Conservation (phyloP, 495 filamentous ascomycete species). For the Podospora bellae-mahoneyi region DNA sequence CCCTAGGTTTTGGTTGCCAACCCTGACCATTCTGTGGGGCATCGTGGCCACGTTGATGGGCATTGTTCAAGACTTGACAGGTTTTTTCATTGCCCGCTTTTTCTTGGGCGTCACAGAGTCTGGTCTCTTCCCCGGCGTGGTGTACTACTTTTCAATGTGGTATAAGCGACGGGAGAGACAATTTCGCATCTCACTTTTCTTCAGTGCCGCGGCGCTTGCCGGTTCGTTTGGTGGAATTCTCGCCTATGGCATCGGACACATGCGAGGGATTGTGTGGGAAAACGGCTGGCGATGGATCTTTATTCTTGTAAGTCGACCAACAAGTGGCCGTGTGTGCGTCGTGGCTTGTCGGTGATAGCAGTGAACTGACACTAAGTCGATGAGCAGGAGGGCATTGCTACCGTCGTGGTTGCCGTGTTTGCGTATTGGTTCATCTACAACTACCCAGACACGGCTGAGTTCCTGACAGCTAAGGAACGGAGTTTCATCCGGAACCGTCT, state of each 20-base stretch:
- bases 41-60: constrained; percentile 70
- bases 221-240: constrained; percentile 78
- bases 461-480: constrained; percentile 62
- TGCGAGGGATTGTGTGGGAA: constrained; percentile 61
- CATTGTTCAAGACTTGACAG: constrained; percentile 60
- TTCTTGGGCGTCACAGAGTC: constrained; percentile 56
- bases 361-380: no score
- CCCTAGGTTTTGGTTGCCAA: constrained; percentile 56
- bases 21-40: constrained; percentile 47
- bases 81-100: constrained; percentile 62
- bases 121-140: constrained; percentile 70
- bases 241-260: constrained; percentile 59
- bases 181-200: constrained; percentile 73
- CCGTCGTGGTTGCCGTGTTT: constrained; percentile 56
- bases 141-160: constrained; percentile 84
- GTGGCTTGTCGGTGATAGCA: no score
- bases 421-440: constrained; percentile 72
- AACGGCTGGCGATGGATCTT: constrained; percentile 84
- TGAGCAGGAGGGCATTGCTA: constrained; percentile 63
- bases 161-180: constrained; percentile 69
- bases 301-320: constrained; percentile 54
- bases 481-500: constrained; percentile 58
- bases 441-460: constrained; percentile 66
- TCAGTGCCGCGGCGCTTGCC: constrained; percentile 67
- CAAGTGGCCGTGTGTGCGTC: no score